Percentiles rank a stretch among this genome's conserved stretches.
Evolutionary conservation across 306 rosid species (phyloP).

Genomic region (Rubus idaeus): DNA sequence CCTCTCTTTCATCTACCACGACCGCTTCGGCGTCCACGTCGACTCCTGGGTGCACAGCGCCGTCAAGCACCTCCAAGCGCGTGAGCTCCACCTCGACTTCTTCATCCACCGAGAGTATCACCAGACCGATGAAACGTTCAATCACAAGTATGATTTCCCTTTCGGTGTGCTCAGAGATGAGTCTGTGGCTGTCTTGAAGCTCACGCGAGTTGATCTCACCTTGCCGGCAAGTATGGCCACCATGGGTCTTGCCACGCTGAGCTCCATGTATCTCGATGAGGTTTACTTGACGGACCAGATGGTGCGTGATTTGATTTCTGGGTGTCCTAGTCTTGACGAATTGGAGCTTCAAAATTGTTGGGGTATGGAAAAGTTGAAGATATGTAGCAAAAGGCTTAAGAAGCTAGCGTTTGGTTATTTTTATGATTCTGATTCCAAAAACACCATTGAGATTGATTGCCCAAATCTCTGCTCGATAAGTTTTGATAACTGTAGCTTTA

Average conservation of each 20-base stretch:
- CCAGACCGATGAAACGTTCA: neutral
- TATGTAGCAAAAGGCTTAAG: neutral
- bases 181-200: neutral
- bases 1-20: constrained; percentile 19
- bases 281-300: constrained; percentile 1
- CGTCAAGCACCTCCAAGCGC: neutral
- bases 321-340: constrained; percentile 8
- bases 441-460: constrained; percentile 6
- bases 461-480: neutral
- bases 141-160: constrained; percentile 8
- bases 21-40: constrained; percentile 11
- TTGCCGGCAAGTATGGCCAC: constrained; percentile 3
- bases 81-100: constrained; percentile 10
- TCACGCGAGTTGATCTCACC: neutral
- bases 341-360: neutral
- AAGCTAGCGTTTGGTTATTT: neutral
- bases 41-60: constrained; percentile 12
- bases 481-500: neutral
- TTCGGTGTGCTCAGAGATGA: neutral
- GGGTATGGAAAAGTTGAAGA: constrained; percentile 4
- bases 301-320: neutral
- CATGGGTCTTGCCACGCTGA: neutral
- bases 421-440: neutral
- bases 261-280: neutral
- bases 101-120: constrained; percentile 2